Conservation (phyloP, 805 yeast species). For the Saturnispora dispora region DNA sequence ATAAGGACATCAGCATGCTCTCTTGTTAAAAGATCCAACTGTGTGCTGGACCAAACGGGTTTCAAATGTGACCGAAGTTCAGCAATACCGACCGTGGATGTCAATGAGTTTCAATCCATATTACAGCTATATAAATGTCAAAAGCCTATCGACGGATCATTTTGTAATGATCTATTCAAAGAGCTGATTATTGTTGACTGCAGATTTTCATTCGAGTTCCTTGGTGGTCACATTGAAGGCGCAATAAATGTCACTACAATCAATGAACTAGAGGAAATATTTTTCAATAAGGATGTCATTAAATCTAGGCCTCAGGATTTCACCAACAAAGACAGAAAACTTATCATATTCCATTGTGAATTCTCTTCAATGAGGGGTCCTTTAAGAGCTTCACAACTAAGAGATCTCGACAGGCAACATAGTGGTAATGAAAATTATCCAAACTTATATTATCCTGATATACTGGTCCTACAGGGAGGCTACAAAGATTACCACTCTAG, state of each 20-base stretch:
- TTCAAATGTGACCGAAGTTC: background rate
- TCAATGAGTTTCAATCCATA: constrained; percentile 46
- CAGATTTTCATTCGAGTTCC: constrained; percentile 83
- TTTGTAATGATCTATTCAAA: constrained; percentile 38
- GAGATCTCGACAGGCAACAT: constrained; percentile 78
- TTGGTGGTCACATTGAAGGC: constrained; percentile 85
- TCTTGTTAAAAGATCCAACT: background rate
- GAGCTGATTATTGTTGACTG: constrained; percentile 68
- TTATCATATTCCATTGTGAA: constrained; percentile 89
- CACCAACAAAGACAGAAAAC: constrained; percentile 25
- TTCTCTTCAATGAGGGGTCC: constrained; percentile 94
- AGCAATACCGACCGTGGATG: constrained; percentile 58
- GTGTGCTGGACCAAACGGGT: constrained; percentile 4
- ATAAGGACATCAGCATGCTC: background rate
- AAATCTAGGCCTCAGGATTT: constrained; percentile 19
- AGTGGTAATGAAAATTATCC: constrained; percentile 55
- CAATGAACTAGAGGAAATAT: constrained; percentile 51
- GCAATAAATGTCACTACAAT: constrained; percentile 73
- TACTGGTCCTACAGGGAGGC: constrained; percentile 85
- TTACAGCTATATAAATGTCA: constrained; percentile 32
- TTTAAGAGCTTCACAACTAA: constrained; percentile 73
- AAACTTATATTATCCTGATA: constrained; percentile 74
- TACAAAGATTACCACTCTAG: constrained; percentile 67
- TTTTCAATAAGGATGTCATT: constrained; percentile 28
- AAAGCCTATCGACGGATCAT: constrained; percentile 14